Base-by-base conservation (phyloP, 306 rosid genomes). In the Neltuma alba region DNA sequence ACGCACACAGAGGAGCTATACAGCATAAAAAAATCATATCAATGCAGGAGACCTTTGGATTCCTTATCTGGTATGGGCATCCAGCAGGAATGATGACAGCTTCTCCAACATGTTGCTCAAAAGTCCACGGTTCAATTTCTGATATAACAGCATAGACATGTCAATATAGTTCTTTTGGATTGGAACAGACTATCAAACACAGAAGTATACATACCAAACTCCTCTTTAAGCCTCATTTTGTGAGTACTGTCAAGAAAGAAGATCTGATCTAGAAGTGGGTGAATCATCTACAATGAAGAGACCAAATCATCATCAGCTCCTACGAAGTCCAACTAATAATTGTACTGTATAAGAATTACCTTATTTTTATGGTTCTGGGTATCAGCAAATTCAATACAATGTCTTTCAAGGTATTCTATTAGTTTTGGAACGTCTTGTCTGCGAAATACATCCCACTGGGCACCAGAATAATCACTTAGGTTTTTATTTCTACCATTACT, bases 1-100 rank as follows among this genome's bases (percentile, higher is more conserved):
- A 13, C 2, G 12, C 30, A 21, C 11, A 47, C 58, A 50, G 11
- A 50, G 30, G 62, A 83, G 69, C 68, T 47, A 52, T 31, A 31
- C 68, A 31, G 60, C 61, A 62, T 20, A 10, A 55, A 52, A 70
- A 71, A 37, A 5, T 81, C 40, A 48, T 60, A 58, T 33, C 34
- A 81, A 72, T 58, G 60, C 73, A 81, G 69, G 20, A 55, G 64
- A 94, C 99, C 99, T 95, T 93, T 34, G 96, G 79, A 88, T 87
- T 91, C 77, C 85, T 89, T 66, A 95, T 95, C 90, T 95, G 99
- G 85, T 95, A 91, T 20, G 99, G 98, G 80, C 99, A 95, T 75
- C 99, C 99, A 48, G 99, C 99, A 41, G 99, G 99, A 77, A 95
- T 86, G 86, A 93, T 90, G 77, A 95, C 97, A 81, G 99, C 99